Conservation (phyloP, 2,329 filamentous ascomycete species). For the Epichloe gansuensis region DNA sequence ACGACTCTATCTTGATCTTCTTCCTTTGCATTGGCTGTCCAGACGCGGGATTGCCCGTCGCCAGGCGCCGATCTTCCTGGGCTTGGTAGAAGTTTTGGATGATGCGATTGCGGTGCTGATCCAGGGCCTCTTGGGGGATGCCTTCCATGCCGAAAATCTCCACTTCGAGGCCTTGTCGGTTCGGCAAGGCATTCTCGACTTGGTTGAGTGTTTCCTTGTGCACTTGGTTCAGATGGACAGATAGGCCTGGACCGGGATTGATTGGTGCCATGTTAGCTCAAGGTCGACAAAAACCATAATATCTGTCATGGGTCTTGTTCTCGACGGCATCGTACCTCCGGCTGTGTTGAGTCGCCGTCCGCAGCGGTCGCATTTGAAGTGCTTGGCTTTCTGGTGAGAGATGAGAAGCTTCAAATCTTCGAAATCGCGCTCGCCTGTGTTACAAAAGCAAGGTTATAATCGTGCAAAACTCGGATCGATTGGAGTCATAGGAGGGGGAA, state of each 20-base stretch:
- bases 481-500: neutral
- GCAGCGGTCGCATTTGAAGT: slow-evolving; percentile 94
- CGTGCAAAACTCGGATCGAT: neutral
- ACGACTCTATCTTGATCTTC: slow-evolving; percentile 59
- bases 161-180: slow-evolving; percentile 72
- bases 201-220: slow-evolving; percentile 83
- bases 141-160: slow-evolving; percentile 99
- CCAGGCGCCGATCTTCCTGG: slow-evolving; percentile 67
- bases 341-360: slow-evolving; percentile 82
- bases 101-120: slow-evolving; percentile 77
- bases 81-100: slow-evolving; percentile 74
- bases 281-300: too few species aligned
- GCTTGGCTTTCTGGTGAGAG: slow-evolving; percentile 96
- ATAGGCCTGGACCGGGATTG: slow-evolving; percentile 51
- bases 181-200: slow-evolving; percentile 85
- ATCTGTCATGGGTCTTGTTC: neutral
- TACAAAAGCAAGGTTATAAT: slow-evolving; percentile 13
- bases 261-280: neutral
- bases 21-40: slow-evolving; percentile 49
- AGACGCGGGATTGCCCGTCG: slow-evolving; percentile 71
- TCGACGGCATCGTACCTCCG: slow-evolving; percentile 50
- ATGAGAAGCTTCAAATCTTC: slow-evolving; percentile 95
- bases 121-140: slow-evolving; percentile 72
- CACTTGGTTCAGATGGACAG: slow-evolving; percentile 95
- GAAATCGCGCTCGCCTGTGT: slow-evolving; percentile 75